phyloP scores from a whole-genome alignment of 2,329 filamentous ascomycete species.

The Septoria linicola region DNA sequence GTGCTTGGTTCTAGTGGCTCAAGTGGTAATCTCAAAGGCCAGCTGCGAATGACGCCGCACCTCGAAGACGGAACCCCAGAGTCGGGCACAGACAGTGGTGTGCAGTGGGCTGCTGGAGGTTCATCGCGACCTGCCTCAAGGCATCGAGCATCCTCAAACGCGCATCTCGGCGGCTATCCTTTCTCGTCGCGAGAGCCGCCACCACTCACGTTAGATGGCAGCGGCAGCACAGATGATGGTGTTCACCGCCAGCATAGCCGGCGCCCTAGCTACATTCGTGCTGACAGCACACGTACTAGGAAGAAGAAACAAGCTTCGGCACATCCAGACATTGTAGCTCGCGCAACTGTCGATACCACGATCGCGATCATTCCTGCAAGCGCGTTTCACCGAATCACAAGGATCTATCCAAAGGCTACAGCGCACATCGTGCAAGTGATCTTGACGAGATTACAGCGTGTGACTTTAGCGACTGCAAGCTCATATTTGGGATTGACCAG shows the following conservation, averaged over 20 bases:
- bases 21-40: conserved; percentile 27
- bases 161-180: conserved; percentile 10
- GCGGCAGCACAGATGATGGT: conserved; percentile 30
- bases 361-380: conserved; percentile 98
- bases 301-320: conserved; percentile 63
- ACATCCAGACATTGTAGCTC: conserved; percentile 95
- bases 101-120: conserved; percentile 23
- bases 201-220: conserved; percentile 31
- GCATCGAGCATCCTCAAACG: conserved; percentile 28
- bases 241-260: conserved; percentile 26
- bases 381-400: conserved; percentile 87
- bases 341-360: conserved; percentile 92
- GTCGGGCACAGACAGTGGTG: conserved; percentile 30
- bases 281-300: conserved; percentile 21
- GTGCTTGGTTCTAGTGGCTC: conserved; percentile 40
- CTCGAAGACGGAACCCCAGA: conserved; percentile 28
- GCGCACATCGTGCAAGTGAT: conserved; percentile 98
- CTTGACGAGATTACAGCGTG: conserved; percentile 85
- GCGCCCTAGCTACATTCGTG: conserved; percentile 30
- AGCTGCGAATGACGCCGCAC: conserved; percentile 25
- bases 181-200: conserved; percentile 33
- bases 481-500: conserved; percentile 88
- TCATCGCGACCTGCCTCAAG: conserved; percentile 30
- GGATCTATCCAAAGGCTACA: conserved; percentile 92
- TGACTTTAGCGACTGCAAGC: conserved; percentile 91